Conservation (phyloP, 305 asterid genomes). For the Solanum hybrid region DNA sequence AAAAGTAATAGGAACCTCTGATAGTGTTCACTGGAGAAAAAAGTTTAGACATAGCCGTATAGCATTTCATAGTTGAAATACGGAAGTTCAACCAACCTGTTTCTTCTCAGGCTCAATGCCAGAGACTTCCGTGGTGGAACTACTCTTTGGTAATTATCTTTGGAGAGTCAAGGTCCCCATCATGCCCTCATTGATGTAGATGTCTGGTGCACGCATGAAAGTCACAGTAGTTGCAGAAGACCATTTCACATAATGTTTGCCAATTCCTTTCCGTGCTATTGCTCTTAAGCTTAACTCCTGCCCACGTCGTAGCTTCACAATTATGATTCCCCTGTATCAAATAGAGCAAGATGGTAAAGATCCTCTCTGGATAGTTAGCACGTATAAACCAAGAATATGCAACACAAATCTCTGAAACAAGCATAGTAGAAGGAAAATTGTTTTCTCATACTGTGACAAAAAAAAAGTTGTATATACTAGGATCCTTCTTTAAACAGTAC, state of each 20-base stretch:
- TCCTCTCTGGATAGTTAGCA: background rate
- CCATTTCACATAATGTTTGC: conserved; percentile 95
- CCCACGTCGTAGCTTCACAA: conserved; percentile 85
- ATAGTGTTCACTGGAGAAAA: background rate
- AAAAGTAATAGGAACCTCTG: background rate
- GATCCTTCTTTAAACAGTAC: background rate
- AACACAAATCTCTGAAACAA: background rate
- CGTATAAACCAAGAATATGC: background rate
- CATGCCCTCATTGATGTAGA: conserved; percentile 66
- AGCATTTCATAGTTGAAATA: background rate
- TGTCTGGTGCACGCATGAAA: conserved; percentile 83
- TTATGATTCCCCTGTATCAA: conserved; percentile 63
- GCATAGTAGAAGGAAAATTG: background rate
- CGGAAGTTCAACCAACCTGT: background rate
- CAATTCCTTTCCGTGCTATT: conserved; percentile 85
- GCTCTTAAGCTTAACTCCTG: conserved; percentile 76
- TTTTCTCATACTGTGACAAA: background rate
- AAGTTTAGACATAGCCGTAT: background rate
- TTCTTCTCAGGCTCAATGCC: background rate
- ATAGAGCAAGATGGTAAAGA: background rate
- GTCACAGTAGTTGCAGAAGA: conserved; percentile 92
- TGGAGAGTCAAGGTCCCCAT: conserved; percentile 53
- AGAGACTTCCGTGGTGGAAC: background rate
- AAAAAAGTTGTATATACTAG: background rate
- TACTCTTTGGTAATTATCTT: conserved; percentile 19